Evolutionary conservation across 495 filamentous ascomycete genomes (phyloP), one percentile per base, ranked within the genome.

Genomic region (Penicillium odoratum): DNA sequence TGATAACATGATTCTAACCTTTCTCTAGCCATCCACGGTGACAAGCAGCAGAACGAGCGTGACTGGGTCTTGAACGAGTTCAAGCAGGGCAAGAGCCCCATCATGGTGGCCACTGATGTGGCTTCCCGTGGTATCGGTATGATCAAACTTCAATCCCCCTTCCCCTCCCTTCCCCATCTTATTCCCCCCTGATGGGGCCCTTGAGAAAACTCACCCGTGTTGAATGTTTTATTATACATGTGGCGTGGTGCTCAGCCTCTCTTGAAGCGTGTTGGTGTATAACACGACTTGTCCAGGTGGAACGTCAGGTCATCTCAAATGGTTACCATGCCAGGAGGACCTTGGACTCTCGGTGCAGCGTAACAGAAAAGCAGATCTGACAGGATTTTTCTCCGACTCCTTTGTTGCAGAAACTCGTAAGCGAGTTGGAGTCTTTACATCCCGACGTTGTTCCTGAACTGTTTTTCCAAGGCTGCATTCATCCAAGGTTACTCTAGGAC

Each of bases 51-150:
- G 72, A 95, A 97, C 71, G 94, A 98, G 78, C 92, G 94, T 79
- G 94, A 98, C 79, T 98, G 94, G 94, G 94, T 98, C 65, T 81
- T 98, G 72, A 96, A 97, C 71, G 94, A 98, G 74, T 98, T 98
- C 84, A 98, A 98, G 86, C 92, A 91, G 63, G 93, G 94, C 78
- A 83, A 86, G 60, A 93, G 91, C 57, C 89, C 89, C 48, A 84
- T 97, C 58, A 83, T 98, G 73, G 91, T 98, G 55, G 94, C 94
- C 25, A 98, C 94, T 29, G 94, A 98, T 74, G 94, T 98, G 52
- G 94, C 94, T 50, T 95, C 94, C 33, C 85, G 94, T 78, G 93
- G 93, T 74, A 98, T 98, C 82, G 94, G 94, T 98, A 97, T 96
- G 94, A 95, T 89, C 84, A 78, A 75, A 71, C 72, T 76, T 72